Conservation (phyloP, 495 filamentous ascomycete genomes). For the Aspergillus wentii region DNA sequence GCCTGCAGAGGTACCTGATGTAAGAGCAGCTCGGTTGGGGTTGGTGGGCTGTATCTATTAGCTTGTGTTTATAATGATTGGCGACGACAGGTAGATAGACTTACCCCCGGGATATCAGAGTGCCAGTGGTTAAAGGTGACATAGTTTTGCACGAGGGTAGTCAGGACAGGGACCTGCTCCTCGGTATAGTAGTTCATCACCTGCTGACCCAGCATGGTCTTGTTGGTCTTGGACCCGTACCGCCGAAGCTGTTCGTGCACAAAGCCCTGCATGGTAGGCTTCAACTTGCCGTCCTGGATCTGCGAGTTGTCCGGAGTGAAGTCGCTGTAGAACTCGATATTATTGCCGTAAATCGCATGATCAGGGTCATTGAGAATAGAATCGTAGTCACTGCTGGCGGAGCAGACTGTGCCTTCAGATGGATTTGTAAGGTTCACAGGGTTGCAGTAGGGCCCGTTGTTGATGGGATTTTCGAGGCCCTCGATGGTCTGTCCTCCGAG, state of each 20-base stretch:
- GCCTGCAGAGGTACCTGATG: slow-evolving; percentile 42
- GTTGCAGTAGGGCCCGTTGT: slow-evolving; percentile 41
- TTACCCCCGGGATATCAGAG: slow-evolving; percentile 42
- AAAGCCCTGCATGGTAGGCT: slow-evolving; percentile 37
- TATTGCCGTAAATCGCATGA: slow-evolving; percentile 46
- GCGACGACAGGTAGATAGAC: slow-evolving; percentile 6
- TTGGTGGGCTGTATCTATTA: slow-evolving; percentile 34
- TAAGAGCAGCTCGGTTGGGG: slow-evolving; percentile 44
- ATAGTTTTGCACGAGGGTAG: slow-evolving; percentile 44
- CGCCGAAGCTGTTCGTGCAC: slow-evolving; percentile 41
- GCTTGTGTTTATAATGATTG: background rate
- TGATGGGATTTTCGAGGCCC: slow-evolving; percentile 39
- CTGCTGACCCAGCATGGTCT: slow-evolving; percentile 32
- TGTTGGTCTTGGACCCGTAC: slow-evolving; percentile 26
- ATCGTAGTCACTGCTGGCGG: slow-evolving; percentile 36
- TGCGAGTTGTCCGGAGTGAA: slow-evolving; percentile 34
- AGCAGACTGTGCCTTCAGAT: slow-evolving; percentile 31
- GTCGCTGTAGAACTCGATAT: slow-evolving; percentile 46
- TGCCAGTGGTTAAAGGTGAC: slow-evolving; percentile 50
- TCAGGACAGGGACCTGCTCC: slow-evolving; percentile 43
- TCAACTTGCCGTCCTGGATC: slow-evolving; percentile 29
- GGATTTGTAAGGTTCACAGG: slow-evolving; percentile 37
- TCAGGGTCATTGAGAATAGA: slow-evolving; percentile 44
- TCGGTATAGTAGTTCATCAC: slow-evolving; percentile 50
- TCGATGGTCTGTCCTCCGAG: slow-evolving; percentile 34